Evolutionary conservation across 805 yeast species (phyloP), one percentile per base, ranked within the genome.

Genomic region (Hanseniaspora thailandica): DNA sequence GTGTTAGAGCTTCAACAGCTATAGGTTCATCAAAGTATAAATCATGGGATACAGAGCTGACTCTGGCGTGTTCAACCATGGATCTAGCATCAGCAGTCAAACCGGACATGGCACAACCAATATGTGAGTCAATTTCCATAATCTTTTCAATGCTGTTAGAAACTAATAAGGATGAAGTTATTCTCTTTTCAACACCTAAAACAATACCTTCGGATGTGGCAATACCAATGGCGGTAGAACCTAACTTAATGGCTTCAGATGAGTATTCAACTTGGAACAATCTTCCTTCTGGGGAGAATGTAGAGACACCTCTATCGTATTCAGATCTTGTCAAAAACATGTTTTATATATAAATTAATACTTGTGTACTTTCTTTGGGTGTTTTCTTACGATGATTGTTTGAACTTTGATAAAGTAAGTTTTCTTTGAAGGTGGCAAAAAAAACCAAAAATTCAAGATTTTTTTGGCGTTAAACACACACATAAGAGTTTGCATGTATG

Each of bases 31-130:
- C 90, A 63, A 86, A 93, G 67, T 87, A 85, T 62, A 93, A 75
- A 59, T 82, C 77, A 69, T 93, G 98, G 61, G 89, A 87, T 59
- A 89, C 82, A 10, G 88, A 78, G 9, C 84, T 79, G 22, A 87
- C 95, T 62, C 98, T 77, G 19, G 99, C 98, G 64, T 93, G 99
- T 66, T 94, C 97, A 63, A 93, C 88, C 96, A 93, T 88, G 31
- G 96, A 86, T 64, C 97, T 78, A 17, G 99, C 99, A 71, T 93
- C 99, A 2, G 99, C 97, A 2, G 97, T 93, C 59, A 94, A 76
- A 3, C 99, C 99, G 58, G 94, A 82, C 97, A 93, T 93, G 61
- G 99, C 98, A 71, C 97, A 88, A 47, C 99, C 98, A 55, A 93
- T 81, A 66, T 93, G 98, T 45, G 73, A 72, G 65, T 93, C 99